Base-by-base conservation (phyloP, 1,284 basidiomycete genomes). In the Psilocybe mexicana region DNA sequence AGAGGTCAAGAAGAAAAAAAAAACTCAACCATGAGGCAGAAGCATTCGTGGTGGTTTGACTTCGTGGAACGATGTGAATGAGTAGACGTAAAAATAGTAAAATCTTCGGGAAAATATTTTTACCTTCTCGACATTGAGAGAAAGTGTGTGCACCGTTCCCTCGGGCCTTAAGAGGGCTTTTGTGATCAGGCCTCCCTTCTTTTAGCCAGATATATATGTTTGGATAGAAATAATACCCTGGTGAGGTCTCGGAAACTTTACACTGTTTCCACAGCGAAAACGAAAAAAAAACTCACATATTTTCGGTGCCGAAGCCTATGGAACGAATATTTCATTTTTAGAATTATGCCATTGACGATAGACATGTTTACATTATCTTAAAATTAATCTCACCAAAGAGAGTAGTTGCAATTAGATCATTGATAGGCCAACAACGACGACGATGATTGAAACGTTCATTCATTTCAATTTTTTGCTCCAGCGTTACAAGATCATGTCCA, bases 61-160 rank as follows among this genome's bases (percentile, higher is more conserved):
- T 40, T 61, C 53, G 58, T 58, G 57, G 55, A 58, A 60, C 51
- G 53, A 51, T 58, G 55, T 52, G 59, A 57, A 52, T 43, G 43
- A 38, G 43, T 23, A 45, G 25, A n/a, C 12, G 52, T 50, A n/a
- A 52, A 58, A 58, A 48, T 52, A 60, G 61, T 28, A 53, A 60
- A 18, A 28, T 50, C 33, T 38, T 24, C 61, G 58, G 61, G 51
- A 55, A 36, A 57, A 55, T 52, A 52, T 48, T 58, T 60, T 43
- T 52, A 44, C 53, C 53, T 52, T 51, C 52, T 54, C 55, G 52
- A 57, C 55, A 60, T 50, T 50, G 45, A 44, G 53, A 35, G 8
- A 4, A 4, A 33, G 8, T 33, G 18, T 42, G 38, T 18, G 28
- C 43, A 57, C 60, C 60, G 52, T 25, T 57, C 33, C 43, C 48